A percentile compares a stretch with the other conserved stretches of the same genome.
Conservation (phyloP, 257 asterid species). For the Salvia hispanica region DNA sequence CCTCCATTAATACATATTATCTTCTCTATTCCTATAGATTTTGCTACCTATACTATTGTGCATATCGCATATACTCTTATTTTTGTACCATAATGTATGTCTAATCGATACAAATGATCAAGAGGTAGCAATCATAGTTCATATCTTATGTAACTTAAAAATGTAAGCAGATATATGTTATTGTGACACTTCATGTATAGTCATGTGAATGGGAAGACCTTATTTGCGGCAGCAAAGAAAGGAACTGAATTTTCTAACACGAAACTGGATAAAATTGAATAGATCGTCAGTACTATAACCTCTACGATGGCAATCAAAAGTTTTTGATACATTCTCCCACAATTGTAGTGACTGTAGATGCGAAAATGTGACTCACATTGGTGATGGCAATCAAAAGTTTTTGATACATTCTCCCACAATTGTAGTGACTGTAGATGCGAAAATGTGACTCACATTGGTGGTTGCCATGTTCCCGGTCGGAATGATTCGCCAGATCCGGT, state of each 20-base stretch:
- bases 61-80: too few relatives aligned
- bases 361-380: constrained; percentile 45
- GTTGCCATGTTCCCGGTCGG: constrained; percentile 97
- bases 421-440: not conserved
- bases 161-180: too few relatives aligned
- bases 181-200: too few relatives aligned
- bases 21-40: too few relatives aligned
- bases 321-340: not conserved
- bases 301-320: not conserved
- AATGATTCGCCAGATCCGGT: constrained; percentile 82
- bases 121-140: too few relatives aligned
- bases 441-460: constrained; percentile 57
- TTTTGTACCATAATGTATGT: too few relatives aligned
- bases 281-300: not conserved
- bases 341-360: not conserved
- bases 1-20: too few relatives aligned
- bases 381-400: constrained; percentile 35
- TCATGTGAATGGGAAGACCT: too few relatives aligned
- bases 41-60: too few relatives aligned
- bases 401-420: not conserved
- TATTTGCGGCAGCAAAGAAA: too few relatives aligned
- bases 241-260: not conserved
- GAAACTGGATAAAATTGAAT: not conserved
- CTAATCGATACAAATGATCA: too few relatives aligned
- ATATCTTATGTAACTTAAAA: too few relatives aligned